A percentile compares a stretch with the other conserved stretches of the same genome.
Conservation (phyloP, 2,329 filamentous ascomycete genomes). For the Arthrobotrys entomopaga region DNA sequence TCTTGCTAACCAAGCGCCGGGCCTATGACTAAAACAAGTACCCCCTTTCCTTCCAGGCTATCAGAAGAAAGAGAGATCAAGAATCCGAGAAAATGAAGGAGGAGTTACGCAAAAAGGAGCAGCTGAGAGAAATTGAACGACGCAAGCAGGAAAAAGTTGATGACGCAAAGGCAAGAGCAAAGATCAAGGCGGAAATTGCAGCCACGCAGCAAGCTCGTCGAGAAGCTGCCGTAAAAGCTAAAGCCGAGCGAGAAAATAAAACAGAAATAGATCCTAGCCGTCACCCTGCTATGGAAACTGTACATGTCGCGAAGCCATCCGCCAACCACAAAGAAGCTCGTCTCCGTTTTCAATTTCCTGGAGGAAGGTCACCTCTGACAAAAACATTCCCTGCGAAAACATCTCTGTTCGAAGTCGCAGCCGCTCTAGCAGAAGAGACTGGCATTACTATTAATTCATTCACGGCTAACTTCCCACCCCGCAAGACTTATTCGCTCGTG, state of each 20-base stretch:
- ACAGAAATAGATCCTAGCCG: constrained; percentile 63
- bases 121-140: constrained; percentile 85
- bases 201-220: constrained; percentile 91
- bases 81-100: constrained; percentile 91
- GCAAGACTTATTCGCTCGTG: constrained; percentile 75
- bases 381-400: constrained; percentile 91
- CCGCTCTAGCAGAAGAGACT: constrained; percentile 76
- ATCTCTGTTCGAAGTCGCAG: constrained; percentile 90
- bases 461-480: constrained; percentile 80
- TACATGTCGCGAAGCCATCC: constrained; percentile 63
- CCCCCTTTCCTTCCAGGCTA: constrained; percentile 65
- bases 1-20: neutral
- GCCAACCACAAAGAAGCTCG: constrained; percentile 74
- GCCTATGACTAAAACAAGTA: constrained; percentile 11
- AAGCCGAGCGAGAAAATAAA: constrained; percentile 79
- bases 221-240: constrained; percentile 83
- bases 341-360: constrained; percentile 74
- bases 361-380: constrained; percentile 75
- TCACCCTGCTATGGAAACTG: constrained; percentile 63
- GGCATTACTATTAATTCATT: constrained; percentile 79
- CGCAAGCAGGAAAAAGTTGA: constrained; percentile 89
- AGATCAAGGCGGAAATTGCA: constrained; percentile 92
- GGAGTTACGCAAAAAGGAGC: constrained; percentile 85
- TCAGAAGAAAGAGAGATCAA: constrained; percentile 85
- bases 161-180: constrained; percentile 84